Evolutionary conservation across 768 basidiomycete genomes (phyloP).

Genomic region (Phlegmacium glaucopus): DNA sequence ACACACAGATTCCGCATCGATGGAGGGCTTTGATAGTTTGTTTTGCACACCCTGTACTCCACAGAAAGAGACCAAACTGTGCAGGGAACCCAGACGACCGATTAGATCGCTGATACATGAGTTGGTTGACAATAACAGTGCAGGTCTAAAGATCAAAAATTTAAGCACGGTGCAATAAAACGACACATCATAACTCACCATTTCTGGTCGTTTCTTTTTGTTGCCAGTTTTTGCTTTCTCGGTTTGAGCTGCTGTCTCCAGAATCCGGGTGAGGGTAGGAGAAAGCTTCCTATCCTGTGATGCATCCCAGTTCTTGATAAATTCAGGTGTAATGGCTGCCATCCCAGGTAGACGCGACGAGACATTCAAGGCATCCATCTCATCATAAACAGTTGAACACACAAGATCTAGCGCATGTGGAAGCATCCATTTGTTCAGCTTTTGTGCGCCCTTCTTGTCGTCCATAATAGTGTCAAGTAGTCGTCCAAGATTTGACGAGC

Average conservation of each 20-base stretch:
- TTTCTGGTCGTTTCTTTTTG: background rate
- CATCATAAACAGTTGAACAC: too few species aligned
- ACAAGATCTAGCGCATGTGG: too few species aligned
- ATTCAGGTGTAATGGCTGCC: background rate
- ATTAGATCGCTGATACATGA: background rate
- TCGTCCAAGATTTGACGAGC: too few species aligned
- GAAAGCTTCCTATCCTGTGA: background rate
- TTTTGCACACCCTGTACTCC: slow-evolving; percentile 1
- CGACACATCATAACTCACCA: background rate
- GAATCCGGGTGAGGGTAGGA: background rate
- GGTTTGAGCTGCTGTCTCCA: background rate
- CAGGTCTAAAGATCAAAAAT: background rate
- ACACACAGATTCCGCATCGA: background rate
- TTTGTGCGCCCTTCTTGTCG: too few species aligned
- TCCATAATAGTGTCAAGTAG: too few species aligned
- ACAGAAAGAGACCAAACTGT: slow-evolving; percentile 3
- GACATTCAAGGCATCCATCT: too few species aligned
- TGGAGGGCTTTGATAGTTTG: slow-evolving; percentile 5
- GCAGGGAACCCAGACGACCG: background rate
- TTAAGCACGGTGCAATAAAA: background rate
- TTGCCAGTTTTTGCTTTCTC: background rate
- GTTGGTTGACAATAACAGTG: background rate
- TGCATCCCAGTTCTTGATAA: background rate
- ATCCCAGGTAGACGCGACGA: too few species aligned
- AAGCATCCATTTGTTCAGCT: too few species aligned